Evolutionary conservation across 2,329 filamentous ascomycete genomes (phyloP), one percentile per base, ranked within the genome.

Genomic region (Cordyceps fumosorosea): DNA sequence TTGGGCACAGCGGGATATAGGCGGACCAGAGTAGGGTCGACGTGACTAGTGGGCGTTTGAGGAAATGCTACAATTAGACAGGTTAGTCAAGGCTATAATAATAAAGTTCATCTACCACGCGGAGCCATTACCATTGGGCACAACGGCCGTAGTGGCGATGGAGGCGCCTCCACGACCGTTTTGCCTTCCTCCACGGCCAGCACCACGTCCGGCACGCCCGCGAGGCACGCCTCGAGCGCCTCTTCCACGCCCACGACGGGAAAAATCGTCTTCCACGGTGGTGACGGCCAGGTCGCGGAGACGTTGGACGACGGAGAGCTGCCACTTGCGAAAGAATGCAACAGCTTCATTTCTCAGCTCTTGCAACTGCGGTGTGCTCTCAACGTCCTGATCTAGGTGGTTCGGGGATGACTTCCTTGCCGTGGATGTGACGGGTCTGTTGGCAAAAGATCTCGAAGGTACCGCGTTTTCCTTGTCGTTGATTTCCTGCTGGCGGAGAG

Each of bases 271-370:
- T n/a, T 62, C 60, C 4, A 32, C 4, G 10, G 29, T 47, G 10
- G 37, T 24, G 5, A 84, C 78, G 48, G 82, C 80, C 20, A 92
- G 81, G 42, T 95, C 88, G 20, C 86, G 84, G 26, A 96, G 78
- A 16, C 92, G 84, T 62, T 84, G 81, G 47, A 90, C 77, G 11
- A 96, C 84, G 14, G 80, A 79, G 6, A 85, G 81, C 68, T 90
- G 84, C 93, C 93, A 98, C 66, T 91, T 88, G 63, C 89, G 86
- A 71, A 93, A 96, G 70, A 88, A 86, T 7, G 81, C 76, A 5
- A 96, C 72, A 1, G 87, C 82, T 60, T 89, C 86, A 65, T 83
- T 85, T 76, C 87, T 92, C 68, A 92, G 75, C 67, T 90, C 87
- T 62, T 81, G 76, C 64, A 88, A 80, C 62, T 80, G 74, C 5